Evolutionary conservation across 495 filamentous ascomycete species (phyloP), one percentile per base, ranked within the genome.

Genomic region (Trypethelium eluteriae): DNA sequence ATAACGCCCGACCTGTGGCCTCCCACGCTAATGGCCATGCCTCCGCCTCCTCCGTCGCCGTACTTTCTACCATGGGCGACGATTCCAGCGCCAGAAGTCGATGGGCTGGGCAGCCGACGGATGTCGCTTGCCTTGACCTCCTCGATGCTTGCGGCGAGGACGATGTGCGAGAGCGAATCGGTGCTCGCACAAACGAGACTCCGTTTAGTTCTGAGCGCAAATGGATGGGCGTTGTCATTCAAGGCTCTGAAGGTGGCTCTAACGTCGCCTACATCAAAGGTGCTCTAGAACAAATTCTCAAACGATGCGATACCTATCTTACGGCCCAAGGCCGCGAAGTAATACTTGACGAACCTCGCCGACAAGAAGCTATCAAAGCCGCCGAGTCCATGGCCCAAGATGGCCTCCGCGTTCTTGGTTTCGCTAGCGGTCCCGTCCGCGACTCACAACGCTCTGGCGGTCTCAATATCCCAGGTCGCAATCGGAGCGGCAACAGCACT

Each of bases 141-240:
- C 79, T 98, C 39, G 94, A 99, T 76, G 81, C 84, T 3, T 90
- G 96, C 73, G 91, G 88, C 35, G 91, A 96, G 72, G 88, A 93
- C 61, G 94, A 99, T 78, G 85, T 93, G 32, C 85, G 94, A 56
- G 89, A 96, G 46, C 85, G 88, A 14, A 86, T 96, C 64, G 89
- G 91, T 46, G 83, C 82, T 38, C 87, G 92, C 41, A 83, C 87
- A 18, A 84, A 85, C 34, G 94, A 98, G 73, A 92, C 89, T 1
- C 93, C 94, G 0, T 99, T 99, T 74, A 96, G 92, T 73, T 98
- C 94, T 0, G 93, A 97, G 71, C 85, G 92, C 59, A 99, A 97
- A 77, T 99, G 94, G 93, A 99, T 98, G 94, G 94, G 94, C 41
- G 92, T 96, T 14, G 86, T 90, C 2, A 91, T 96, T 65, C 73